Evolutionary conservation across 176 grass and related monocot genomes (phyloP), one percentile per base, ranked within the genome.

Genomic region (Tillandsia leiboldiana): DNA sequence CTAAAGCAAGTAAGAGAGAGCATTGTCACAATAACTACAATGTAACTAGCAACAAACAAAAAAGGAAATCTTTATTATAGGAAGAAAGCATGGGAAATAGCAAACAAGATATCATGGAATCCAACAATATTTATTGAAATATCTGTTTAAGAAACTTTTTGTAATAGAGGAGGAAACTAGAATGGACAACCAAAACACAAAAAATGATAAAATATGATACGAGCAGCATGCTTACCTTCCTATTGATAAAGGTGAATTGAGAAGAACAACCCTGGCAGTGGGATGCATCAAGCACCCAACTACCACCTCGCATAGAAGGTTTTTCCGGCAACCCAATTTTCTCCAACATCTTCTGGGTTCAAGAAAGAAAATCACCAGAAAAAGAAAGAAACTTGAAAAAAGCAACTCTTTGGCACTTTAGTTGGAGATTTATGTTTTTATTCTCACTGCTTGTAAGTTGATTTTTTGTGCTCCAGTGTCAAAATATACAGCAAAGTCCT

Each of bases 241-340:
- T 72, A 69, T 79, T 96, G 61, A 96, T 88, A 50, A 96, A 77
- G 74, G 91, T 83, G 77, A 96, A 91, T 15, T 88, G 87, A 53
- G 63, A 86, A 53, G 82, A 78, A 70, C 91, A 91, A 14, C 85
- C 85, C 77, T 96, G 91, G 49, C 91, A 96, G 65, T 96, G 83
- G 56, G 91, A 88, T 48, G 87, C 91, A 71, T 96, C 91, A 23
- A 91, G 69, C 15, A 96, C 91, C 91, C 87, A 96, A 26, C 26
- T 77, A 0, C 84, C 80, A 33, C 91, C 91, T 70, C 87, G 76
- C 85, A 91, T 82, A 3, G 91, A 91, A 3, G 91, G 91, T 85
- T 86, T 96, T 0, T 59, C 70, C 1, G 91, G 87, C 50, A 96
- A 68, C 11, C 91, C 88, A 2, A 96, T 82, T 78, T 96, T 91